These are phyloP conservation scores for Pachyrhizus erosus DNA, from an alignment of 306 rosid genomes.

Conservation along the genomic window DNA sequence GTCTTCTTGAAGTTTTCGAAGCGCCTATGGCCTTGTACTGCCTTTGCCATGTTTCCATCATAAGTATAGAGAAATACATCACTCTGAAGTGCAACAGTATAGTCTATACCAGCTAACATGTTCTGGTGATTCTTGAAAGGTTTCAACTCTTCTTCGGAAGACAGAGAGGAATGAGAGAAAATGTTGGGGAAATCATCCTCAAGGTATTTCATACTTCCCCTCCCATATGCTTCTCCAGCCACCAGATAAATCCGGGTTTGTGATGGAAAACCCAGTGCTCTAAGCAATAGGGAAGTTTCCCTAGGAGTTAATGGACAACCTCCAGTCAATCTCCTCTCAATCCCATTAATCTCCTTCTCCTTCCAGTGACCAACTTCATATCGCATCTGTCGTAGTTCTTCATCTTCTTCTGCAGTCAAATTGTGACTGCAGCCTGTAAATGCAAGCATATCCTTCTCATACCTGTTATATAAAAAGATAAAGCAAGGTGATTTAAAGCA, in stretches of 20 bases:
- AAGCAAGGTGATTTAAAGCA: neutral
- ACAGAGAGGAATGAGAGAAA: conserved; percentile 28
- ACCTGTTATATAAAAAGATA: neutral
- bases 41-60: conserved; percentile 18
- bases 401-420: conserved; percentile 29
- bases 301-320: conserved; percentile 26
- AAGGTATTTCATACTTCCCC: conserved; percentile 24
- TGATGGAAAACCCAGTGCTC: conserved; percentile 8
- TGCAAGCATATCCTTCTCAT: conserved; percentile 28
- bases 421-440: conserved; percentile 28
- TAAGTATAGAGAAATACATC: conserved; percentile 12
- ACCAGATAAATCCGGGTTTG: conserved; percentile 19
- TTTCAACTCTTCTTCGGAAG: conserved; percentile 12
- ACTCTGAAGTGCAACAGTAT: conserved; percentile 21
- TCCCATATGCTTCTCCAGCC: conserved; percentile 4
- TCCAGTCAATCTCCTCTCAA: conserved; percentile 13
- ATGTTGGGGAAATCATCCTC: conserved; percentile 24
- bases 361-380: conserved; percentile 15
- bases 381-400: conserved; percentile 17
- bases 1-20: conserved; percentile 17
- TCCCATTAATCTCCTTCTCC: conserved; percentile 31
- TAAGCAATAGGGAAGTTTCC: conserved; percentile 18
- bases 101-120: conserved; percentile 21
- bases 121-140: conserved; percentile 15
- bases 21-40: conserved; percentile 23